Conservation (phyloP, 177 flowering plant species). For the Vitis hybrid region DNA sequence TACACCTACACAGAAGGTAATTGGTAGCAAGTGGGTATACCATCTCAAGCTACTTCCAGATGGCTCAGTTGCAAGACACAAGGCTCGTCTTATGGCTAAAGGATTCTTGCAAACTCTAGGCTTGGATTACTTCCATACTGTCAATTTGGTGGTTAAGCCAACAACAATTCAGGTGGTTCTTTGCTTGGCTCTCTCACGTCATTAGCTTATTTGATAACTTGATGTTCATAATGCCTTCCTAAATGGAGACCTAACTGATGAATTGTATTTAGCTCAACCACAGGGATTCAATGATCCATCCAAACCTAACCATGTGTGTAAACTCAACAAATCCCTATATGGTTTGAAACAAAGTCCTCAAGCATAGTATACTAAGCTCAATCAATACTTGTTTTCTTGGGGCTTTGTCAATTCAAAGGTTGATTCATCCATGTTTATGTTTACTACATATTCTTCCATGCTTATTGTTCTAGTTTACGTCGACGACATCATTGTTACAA, state of each 20-base stretch:
- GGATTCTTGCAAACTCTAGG: background rate
- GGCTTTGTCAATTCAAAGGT: background rate
- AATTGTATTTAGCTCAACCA: background rate
- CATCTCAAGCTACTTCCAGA: background rate
- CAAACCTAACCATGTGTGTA: background rate
- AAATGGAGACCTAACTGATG: background rate
- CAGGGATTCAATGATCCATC: background rate
- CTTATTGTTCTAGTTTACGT: background rate
- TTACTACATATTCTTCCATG: too few species aligned
- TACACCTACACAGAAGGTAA: background rate
- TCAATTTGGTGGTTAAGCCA: too few species aligned
- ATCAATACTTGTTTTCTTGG: background rate
- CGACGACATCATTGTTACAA: background rate
- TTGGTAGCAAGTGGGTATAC: background rate
- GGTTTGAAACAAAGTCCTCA: background rate
- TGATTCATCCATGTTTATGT: background rate
- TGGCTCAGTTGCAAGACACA: background rate
- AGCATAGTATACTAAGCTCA: background rate
- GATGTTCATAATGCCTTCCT: background rate
- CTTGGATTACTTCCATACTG: too few species aligned
- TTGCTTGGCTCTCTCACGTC: background rate
- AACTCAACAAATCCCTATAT: background rate
- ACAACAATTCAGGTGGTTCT: background rate
- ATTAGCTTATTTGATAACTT: background rate
- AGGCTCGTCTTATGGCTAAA: background rate